Conservation (phyloP, 371 early-diverging fungal genomes). For the Chytridiales sp. region DNA sequence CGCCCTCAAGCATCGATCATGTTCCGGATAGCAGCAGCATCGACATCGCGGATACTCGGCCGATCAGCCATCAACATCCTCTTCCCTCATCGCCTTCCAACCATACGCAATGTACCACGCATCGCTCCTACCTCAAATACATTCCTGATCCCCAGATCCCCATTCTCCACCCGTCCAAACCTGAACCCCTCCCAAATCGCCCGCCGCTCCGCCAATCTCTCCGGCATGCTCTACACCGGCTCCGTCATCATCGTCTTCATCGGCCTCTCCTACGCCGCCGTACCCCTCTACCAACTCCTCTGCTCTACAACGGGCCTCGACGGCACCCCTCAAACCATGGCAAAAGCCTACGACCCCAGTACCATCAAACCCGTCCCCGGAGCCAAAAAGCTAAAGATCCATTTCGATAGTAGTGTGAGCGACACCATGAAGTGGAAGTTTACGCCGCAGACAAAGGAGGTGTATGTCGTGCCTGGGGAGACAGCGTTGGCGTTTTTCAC, state of each 20-base stretch:
- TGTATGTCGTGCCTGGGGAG: slow-evolving; percentile 91
- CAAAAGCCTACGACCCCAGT: slow-evolving; percentile 42
- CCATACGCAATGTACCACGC: too few relatives aligned
- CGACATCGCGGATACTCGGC: too few relatives aligned
- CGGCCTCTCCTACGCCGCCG: slow-evolving; percentile 92
- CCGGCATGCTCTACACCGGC: slow-evolving; percentile 64
- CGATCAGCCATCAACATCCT: too few relatives aligned
- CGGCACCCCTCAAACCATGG: slow-evolving; percentile 61
- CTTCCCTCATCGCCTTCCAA: too few relatives aligned
- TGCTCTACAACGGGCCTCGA: slow-evolving; percentile 91
- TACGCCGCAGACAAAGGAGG: slow-evolving; percentile 80
- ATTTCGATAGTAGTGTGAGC: slow-evolving; percentile 81
- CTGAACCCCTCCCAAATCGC: neutral
- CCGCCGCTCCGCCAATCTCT: slow-evolving; percentile 3
- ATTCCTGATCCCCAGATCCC: neutral
- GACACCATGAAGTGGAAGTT: slow-evolving; percentile 88
- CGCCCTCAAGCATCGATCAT: too few relatives aligned
- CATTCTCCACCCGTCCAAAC: neutral
- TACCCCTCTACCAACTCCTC: slow-evolving; percentile 93
- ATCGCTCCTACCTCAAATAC: too few relatives aligned
- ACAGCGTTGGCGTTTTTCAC: slow-evolving; percentile 95
- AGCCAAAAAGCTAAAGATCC: slow-evolving; percentile 71
- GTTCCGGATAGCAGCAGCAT: too few relatives aligned
- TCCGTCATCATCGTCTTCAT: slow-evolving; percentile 81
- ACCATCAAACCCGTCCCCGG: slow-evolving; percentile 55